Base-by-base conservation (phyloP, 495 filamentous ascomycete species). In the Penicillium maclennaniae region DNA sequence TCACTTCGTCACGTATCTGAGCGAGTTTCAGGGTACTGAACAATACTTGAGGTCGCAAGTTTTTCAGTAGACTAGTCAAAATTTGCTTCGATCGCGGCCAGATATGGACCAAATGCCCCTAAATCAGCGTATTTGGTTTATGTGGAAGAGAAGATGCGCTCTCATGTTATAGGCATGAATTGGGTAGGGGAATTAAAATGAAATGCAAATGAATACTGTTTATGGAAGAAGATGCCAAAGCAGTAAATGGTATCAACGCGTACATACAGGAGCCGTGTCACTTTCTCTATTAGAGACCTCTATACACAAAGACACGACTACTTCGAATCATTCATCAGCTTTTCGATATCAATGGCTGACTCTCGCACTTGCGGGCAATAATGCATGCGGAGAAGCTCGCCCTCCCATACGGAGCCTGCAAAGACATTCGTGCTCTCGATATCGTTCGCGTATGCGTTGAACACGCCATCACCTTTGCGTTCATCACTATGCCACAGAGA, bases 371-470 rank as follows among this genome's bases (percentile, higher is more conserved):
- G 83, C n/a, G 91, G 91, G 55, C 84, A 89, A 62, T 87, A 98
- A 77, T 98, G 93, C 52, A 83, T 74, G 61, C 83, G 78, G 59
- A 98, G 65, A 41, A 98, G 59, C 74, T 97, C 92, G 3, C 89
- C 91, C 62, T 98, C 93, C 92, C 92, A 98, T 7, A 95, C 77
- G 3, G 90, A 95, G 5, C 85, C 81, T 6, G 92, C 87, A 68
- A 91, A 96, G 10, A 92, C 91, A 73, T 95, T 96, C 51, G 84
- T 91, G 19, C 79, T 79, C 65, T 95, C 92, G 4, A 91, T 74
- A 58, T 89, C 74, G 23, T 55, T 68, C 10, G 75, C 69, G 21
- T 73, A 69, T 4, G 80, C 69, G 57, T 84, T 80, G 55, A 79
- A 83, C 2, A 85, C 80, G 12, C 87, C 86, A 61, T 89, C 93